Base-by-base conservation (phyloP, 2,329 filamentous ascomycete genomes). In the Rhynchosporium agropyri region DNA sequence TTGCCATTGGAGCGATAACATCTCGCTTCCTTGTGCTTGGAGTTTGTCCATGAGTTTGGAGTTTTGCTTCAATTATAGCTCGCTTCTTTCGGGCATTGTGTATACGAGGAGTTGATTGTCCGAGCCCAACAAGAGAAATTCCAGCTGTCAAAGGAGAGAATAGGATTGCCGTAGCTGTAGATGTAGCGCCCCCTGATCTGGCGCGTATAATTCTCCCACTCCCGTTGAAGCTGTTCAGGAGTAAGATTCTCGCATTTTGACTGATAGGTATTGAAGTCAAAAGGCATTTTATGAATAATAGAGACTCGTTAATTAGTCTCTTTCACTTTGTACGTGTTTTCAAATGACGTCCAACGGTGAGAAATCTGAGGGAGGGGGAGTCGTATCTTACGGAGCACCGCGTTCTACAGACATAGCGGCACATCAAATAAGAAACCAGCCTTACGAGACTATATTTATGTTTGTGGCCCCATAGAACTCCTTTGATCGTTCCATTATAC, bases 121-220 rank as follows among this genome's bases (percentile, higher is more conserved):
- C 77, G 1, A 78, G 71, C 0, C 77, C 78, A 6, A 79, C 73
- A 0, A 75, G 72, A 0, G 76, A 78, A 0, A 79, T 71, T 0
- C 77, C 77, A 2, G 73, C 70, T 0, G 77, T 79, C 12, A 78
- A 61, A 5, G 77, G 77, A 1, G 78, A 69, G 13, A 78, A 76
- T 3, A 77, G 61, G 0, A 77, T 75, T 5, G 67, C 67, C 3
- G 78, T 73, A 20, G 76, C 75, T n/a, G 76, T 78, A 4, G 72
- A 76, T 0, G 77, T 79, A 4, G 77, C 76, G 42, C 76, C 76
- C 12, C 76, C 74, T 0, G 77, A 79, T 74, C 3, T 77, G 74
- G 15, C 78, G 75, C 4, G 77, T 78, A 51, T 79, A 79, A 66
- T 79, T 77, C 60, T 79, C 73, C 77, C 77, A 79, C 65, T 78